Base-by-base conservation (phyloP, 148 eudicot genomes). In the Vaccinium vitisidaea region DNA sequence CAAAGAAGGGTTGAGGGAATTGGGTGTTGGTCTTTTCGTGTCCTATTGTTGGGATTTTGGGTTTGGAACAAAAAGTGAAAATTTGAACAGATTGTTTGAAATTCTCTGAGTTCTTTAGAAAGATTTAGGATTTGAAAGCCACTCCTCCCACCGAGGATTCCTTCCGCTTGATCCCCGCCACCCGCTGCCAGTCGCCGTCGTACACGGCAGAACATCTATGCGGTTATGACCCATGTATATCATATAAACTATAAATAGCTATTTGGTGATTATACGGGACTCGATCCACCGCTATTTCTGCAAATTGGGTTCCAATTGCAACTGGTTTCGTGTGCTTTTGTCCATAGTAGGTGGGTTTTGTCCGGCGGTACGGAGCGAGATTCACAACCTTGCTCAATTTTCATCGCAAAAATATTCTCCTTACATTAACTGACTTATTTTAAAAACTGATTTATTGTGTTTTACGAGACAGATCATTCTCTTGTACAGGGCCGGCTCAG, bases 191-290 rank as follows among this genome's bases (percentile, higher is more conserved):
- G 85, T 86, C 83, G 53, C 85, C 90, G 77, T 92, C 92, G 85
- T 91, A 91, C 79, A 94, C 81, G 0, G 50, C 81, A 50, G 93
- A 92, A 82, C 86, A 82, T 13, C 95, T 85, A 55, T 85, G 89
- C 3, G 91, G 18, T 78, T 93, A 94, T 36, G 95, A 93, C 8
- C 98, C 95, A 86, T 91, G 93, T 7, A 94, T 91, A 77, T 90
- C 91, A 84, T 90, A 94, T 1, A 80, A 23, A 61, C 84, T 90
- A 94, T 1, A 80, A 23, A 61, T 30, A 48, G 54, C 82, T 89
- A 65, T 88, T 91, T 25, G 80, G 11, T 23, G 39, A n/a, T 13
- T 63, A 32, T 4, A 39, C 30, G 21, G 80, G 48, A 4, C 76
- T 13, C 1, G 88, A 83, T 36, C 59, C 70, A 11, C 18, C 43